phyloP scores from a whole-genome alignment of 176 grass and related monocot genomes.

The Cenchrus americanus region DNA sequence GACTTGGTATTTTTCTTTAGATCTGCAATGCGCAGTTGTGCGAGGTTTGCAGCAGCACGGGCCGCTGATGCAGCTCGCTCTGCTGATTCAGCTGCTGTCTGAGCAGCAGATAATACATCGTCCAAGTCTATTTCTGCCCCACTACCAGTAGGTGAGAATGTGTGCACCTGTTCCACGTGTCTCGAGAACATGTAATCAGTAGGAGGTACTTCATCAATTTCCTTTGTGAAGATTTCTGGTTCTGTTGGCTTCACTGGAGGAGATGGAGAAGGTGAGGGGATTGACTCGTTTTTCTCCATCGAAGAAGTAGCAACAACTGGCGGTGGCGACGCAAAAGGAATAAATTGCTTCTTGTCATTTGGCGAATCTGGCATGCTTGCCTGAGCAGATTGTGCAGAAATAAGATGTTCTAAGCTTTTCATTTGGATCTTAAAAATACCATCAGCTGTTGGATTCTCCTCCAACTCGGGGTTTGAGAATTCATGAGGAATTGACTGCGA shows the following conservation, averaged over 20 bases:
- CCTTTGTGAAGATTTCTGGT: conserved; percentile 39
- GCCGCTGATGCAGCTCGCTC: conserved; percentile 77
- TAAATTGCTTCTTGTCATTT: conserved; percentile 70
- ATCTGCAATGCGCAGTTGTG: conserved; percentile 68
- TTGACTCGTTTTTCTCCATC: conserved; percentile 36
- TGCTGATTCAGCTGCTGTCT: conserved; percentile 75
- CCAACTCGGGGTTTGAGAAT: conserved; percentile 42
- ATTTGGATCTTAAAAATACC: conserved; percentile 40
- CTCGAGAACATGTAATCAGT: conserved; percentile 45
- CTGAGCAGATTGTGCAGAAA: conserved; percentile 48
- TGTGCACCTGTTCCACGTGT: conserved; percentile 33
- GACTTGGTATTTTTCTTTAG: conserved; percentile 52
- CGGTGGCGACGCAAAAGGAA: conserved; percentile 65
- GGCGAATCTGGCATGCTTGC: conserved; percentile 45
- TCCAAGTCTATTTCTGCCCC: conserved; percentile 63
- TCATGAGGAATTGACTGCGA: conserved; percentile 42
- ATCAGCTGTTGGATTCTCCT: conserved; percentile 57
- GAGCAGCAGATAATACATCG: conserved; percentile 72
- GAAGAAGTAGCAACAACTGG: conserved; percentile 46
- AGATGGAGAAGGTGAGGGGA: conserved; percentile 29
- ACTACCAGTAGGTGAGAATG: conserved; percentile 16
- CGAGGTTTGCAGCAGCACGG: conserved; percentile 84
- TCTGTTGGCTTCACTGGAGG: conserved; percentile 52
- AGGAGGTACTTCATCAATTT: conserved; percentile 47
- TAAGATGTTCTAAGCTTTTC: conserved; percentile 43